A percentile compares a stretch with the other conserved stretches of the same genome.
Evolutionary conservation across 192 early-diverging fungal genomes (phyloP).

Genomic region (Backusella macrospora): DNA sequence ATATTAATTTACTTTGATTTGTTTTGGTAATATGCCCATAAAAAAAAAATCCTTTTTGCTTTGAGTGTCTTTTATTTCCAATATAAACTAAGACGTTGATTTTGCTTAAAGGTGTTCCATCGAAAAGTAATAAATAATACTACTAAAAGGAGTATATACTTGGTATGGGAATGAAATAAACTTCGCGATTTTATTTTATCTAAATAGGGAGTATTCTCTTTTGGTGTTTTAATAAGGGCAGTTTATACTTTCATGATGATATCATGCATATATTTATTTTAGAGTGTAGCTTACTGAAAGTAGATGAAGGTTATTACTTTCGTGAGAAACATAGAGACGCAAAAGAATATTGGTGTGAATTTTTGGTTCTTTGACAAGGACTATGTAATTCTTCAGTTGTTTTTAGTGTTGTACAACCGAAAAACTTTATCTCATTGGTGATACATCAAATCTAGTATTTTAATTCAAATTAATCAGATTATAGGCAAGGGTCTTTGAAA

Average conservation of each 20-base stretch:
- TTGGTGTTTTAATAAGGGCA: not conserved
- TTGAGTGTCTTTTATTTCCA: not conserved
- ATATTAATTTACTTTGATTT: not conserved
- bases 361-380: conserved; percentile 4
- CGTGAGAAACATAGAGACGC: conserved; percentile 3
- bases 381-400: conserved; percentile 1
- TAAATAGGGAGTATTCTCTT: not conserved
- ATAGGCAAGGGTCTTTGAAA: not conserved
- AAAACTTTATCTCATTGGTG: conserved; percentile 16
- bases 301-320: not conserved
- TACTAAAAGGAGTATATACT: not conserved
- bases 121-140: not conserved
- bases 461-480: not conserved
- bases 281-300: not conserved
- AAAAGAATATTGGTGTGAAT: conserved; percentile 4
- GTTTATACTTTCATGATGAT: not conserved
- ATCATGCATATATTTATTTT: not conserved
- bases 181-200: not conserved
- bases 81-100: not conserved
- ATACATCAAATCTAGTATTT: conserved; percentile 3
- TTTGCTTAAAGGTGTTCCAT: not conserved
- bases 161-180: not conserved
- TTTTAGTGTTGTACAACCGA: not conserved
- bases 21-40: not conserved
- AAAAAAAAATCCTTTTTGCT: not conserved